A percentile compares a stretch with the other conserved stretches of the same genome.
phyloP scores from a whole-genome alignment of 2,329 filamentous ascomycete species.

The Claviceps spartinae region DNA sequence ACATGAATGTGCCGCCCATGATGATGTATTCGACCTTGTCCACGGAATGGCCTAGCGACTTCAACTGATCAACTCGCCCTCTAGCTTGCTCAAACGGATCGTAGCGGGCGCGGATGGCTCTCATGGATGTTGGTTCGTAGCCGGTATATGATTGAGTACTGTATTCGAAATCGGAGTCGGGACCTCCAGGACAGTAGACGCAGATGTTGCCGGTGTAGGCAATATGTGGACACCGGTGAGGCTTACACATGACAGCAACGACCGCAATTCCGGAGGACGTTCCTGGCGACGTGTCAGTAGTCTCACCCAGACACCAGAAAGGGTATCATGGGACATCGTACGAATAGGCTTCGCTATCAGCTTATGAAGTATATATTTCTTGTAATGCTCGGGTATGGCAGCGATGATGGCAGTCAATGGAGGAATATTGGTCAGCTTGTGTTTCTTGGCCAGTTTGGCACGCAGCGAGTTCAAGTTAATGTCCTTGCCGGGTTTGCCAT shows the following conservation, averaged over 20 bases:
- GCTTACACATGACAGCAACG: constrained; percentile 99
- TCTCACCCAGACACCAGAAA: background rate
- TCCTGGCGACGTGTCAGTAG: constrained; percentile 31
- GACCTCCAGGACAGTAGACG: constrained; percentile 94
- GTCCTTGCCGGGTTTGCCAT: constrained; percentile 65
- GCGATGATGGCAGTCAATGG: constrained; percentile 94
- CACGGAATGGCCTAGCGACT: constrained; percentile 86
- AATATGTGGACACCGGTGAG: constrained; percentile 93
- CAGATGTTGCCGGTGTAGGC: constrained; percentile 98
- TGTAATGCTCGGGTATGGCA: constrained; percentile 97
- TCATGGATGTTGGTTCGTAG: constrained; percentile 97
- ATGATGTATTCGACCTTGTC: constrained; percentile 99
- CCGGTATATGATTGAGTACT: constrained; percentile 98
- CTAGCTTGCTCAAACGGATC: constrained; percentile 96
- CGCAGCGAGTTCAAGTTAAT: constrained; percentile 86
- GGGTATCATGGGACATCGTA: constrained; percentile 20
- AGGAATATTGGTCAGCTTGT: constrained; percentile 75
- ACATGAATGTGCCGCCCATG: constrained; percentile 99
- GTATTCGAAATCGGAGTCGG: constrained; percentile 97
- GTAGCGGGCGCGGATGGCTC: constrained; percentile 90
- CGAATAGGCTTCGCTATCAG: constrained; percentile 93
- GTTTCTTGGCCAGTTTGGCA: constrained; percentile 82
- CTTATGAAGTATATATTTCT: constrained; percentile 96
- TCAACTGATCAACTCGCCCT: constrained; percentile 91
- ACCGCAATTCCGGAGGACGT: constrained; percentile 96